Evolutionary conservation across 2,329 filamentous ascomycete genomes (phyloP), one percentile per base, ranked within the genome.

Genomic region (Coniochaeta prunicola): DNA sequence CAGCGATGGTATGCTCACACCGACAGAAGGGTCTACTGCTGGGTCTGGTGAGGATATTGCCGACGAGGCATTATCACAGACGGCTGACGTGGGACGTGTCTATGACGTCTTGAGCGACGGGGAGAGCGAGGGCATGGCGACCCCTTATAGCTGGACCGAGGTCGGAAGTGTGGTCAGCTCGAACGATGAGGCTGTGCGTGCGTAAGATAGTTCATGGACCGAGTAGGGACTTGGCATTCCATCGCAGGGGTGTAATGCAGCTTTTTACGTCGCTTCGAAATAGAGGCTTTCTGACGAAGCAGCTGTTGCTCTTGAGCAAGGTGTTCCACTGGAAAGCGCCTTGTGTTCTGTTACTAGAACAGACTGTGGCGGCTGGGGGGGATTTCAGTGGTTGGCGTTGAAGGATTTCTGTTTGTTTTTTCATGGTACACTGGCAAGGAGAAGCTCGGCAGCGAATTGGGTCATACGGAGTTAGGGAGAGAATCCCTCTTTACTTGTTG

Each of bases 91-190:
- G 13, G 73, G 71, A 19, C 68, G 69, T 1, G 74, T 77, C 48
- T 81, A 76, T 57, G 83, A 85, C 61, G 78, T 86, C 17, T 70
- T 85, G 73, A 86, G 83, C 64, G 80, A 84, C 63, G 82, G 80
- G 64, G 81, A 81, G 33, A 34, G 53, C 53, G 69, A 71, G 10
- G 82, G 82, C 31, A 79, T 86, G 65, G 70, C 77, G 58, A 88
- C 84, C 0, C 84, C 85, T 0, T 77, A 78, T 1, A 85, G 81
- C 69, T 88, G 85, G 85, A 85, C 82, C 7, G 85, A 88, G 67
- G 78, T 88, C 15, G 85, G 83, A 60, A 87, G 84, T 62, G 78
- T 84, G 13, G 73, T 86, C 28, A 86, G 83, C 67, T 55, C 53
- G 28, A n/a, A 1, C 7, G 53, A 55, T 15, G 45, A 50, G 45